Conservation (phyloP, 2,329 filamentous ascomycete genomes). For the Xylariaceae sp. region DNA sequence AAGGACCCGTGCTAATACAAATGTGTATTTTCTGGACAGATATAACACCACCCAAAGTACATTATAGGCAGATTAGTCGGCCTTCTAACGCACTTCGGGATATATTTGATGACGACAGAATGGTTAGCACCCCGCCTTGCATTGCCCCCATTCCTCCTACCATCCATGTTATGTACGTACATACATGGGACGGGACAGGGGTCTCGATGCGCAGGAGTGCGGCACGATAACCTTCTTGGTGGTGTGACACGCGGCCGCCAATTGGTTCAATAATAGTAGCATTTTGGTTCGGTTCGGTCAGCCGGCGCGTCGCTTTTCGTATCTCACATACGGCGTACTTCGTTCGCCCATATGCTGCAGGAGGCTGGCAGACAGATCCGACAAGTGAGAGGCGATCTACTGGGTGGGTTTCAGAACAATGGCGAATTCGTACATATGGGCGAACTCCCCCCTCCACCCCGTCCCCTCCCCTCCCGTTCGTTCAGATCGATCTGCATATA, state of each 20-base stretch:
- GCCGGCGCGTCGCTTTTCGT: slow-evolving; percentile 17
- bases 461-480: not conserved
- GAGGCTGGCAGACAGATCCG: slow-evolving; percentile 1
- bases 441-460: too few species aligned
- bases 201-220: too few species aligned
- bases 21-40: too few species aligned
- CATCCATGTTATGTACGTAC: too few species aligned
- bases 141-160: too few species aligned
- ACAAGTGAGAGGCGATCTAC: not conserved
- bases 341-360: not conserved
- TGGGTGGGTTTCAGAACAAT: not conserved
- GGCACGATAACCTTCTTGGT: slow-evolving; percentile 14
- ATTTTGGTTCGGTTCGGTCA: slow-evolving; percentile 10
- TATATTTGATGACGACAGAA: too few species aligned
- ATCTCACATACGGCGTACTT: slow-evolving; percentile 9
- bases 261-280: slow-evolving; percentile 25
- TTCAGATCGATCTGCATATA: not conserved
- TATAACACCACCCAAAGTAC: too few species aligned
- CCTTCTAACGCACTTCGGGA: too few species aligned
- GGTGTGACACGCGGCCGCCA: slow-evolving; percentile 1
- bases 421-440: not conserved
- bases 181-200: too few species aligned
- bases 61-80: too few species aligned
- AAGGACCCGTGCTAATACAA: too few species aligned
- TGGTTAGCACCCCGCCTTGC: too few species aligned